A percentile compares a stretch with the other conserved stretches of the same genome.
Conservation (phyloP, 2,329 filamentous ascomycete species). For the Cercospora beticola region DNA sequence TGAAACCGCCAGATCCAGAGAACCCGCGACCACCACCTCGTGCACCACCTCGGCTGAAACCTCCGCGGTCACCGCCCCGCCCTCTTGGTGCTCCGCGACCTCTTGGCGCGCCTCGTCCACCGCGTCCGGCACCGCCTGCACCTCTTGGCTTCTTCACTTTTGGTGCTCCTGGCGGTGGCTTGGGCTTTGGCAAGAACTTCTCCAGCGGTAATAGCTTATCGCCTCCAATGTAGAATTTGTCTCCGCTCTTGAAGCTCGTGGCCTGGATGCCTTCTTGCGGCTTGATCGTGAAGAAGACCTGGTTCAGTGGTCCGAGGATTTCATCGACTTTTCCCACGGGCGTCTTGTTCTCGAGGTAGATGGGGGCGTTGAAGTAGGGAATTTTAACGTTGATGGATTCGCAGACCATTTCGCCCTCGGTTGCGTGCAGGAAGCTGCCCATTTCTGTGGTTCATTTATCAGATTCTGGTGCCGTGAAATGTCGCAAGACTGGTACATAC, state of each 20-base stretch:
- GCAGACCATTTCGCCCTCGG: constrained; percentile 98
- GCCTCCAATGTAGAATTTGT: constrained; percentile 86
- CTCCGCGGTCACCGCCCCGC: constrained; percentile 41
- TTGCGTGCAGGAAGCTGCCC: constrained; percentile 89
- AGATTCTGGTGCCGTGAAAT: background rate
- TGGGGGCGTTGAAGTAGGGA: constrained; percentile 97
- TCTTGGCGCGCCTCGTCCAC: constrained; percentile 53
- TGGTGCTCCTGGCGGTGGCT: constrained; percentile 62
- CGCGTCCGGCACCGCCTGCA: constrained; percentile 44
- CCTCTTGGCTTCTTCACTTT: constrained; percentile 72
- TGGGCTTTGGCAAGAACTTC: constrained; percentile 94
- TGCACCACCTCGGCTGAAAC: constrained; percentile 26
- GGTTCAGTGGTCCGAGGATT: constrained; percentile 94
- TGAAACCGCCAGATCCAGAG: constrained; percentile 21
- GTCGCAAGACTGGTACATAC: constrained; percentile 31
- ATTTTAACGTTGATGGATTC: constrained; percentile 92
- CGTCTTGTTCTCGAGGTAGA: constrained; percentile 98
- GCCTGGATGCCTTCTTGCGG: constrained; percentile 95
- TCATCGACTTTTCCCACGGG: constrained; percentile 91
- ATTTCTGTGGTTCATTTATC: constrained; percentile 59
- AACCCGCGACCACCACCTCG: constrained; percentile 18
- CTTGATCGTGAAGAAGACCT: constrained; percentile 98
- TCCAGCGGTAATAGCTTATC: constrained; percentile 95
- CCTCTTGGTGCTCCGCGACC: constrained; percentile 54
- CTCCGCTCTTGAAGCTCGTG: constrained; percentile 88